Conservation (phyloP, 345 rosid genomes). For the Lenwebbia sp. region DNA sequence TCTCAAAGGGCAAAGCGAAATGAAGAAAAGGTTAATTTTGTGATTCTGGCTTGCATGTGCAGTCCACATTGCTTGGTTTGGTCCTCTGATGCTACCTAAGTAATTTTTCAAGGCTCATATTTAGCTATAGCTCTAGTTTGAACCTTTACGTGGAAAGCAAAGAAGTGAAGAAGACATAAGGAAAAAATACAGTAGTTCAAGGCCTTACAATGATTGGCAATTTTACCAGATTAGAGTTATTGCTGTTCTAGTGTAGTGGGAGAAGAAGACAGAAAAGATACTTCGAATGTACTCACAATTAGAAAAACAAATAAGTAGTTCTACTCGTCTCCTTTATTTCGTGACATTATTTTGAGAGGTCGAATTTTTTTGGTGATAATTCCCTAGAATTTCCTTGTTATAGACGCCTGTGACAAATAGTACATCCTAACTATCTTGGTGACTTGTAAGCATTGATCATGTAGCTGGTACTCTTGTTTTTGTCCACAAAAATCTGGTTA, state of each 20-base stretch:
- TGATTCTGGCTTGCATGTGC: background rate
- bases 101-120: background rate
- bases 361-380: background rate
- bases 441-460: background rate
- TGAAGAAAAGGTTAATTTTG: background rate
- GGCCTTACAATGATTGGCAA: background rate
- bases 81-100: background rate
- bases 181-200: background rate
- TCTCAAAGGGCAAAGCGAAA: background rate
- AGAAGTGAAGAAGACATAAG: background rate
- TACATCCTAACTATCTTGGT: background rate
- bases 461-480: background rate
- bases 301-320: background rate
- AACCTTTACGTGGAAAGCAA: background rate
- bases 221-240: background rate
- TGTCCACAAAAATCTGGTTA: background rate
- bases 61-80: background rate
- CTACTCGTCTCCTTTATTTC: background rate
- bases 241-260: background rate
- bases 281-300: background rate
- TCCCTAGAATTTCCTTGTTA: background rate
- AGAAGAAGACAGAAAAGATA: background rate
- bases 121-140: background rate
- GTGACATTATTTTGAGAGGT: background rate
- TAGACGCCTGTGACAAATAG: background rate